phyloP scores from a whole-genome alignment of 192 early-diverging fungal genomes.

The Entomortierella lignicola region DNA sequence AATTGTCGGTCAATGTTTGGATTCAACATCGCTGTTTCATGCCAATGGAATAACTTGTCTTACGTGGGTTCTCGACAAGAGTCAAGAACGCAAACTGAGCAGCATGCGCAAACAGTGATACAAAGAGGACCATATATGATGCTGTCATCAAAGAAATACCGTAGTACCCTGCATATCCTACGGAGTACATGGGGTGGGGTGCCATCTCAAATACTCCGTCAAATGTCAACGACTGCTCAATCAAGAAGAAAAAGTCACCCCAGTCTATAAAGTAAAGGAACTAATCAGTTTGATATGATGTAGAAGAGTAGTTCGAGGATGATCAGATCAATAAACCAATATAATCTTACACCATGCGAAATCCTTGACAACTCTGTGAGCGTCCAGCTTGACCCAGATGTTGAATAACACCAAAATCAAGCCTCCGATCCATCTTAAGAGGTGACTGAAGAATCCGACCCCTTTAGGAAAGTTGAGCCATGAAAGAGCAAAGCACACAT shows the following conservation, averaged over 20 bases:
- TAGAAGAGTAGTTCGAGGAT: not conserved
- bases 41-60: slow-evolving; percentile 13
- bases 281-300: not conserved
- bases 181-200: slow-evolving; percentile 99
- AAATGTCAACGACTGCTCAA: slow-evolving; percentile 88
- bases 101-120: slow-evolving; percentile 87
- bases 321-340: slow-evolving; percentile 1
- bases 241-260: slow-evolving; percentile 99
- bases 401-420: slow-evolving; percentile 87
- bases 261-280: slow-evolving; percentile 74
- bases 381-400: slow-evolving; percentile 96
- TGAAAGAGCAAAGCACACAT: slow-evolving; percentile 82
- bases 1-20: no score
- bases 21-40: not conserved
- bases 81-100: slow-evolving; percentile 90
- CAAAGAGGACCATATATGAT: slow-evolving; percentile 90
- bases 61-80: slow-evolving; percentile 92
- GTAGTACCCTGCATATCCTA: slow-evolving; percentile 97
- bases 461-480: slow-evolving; percentile 79
- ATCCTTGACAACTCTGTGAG: slow-evolving; percentile 95
- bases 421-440: slow-evolving; percentile 84
- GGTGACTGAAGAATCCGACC: slow-evolving; percentile 67
- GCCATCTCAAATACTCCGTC: slow-evolving; percentile 97
- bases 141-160: slow-evolving; percentile 92
- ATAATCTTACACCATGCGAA: slow-evolving; percentile 93